A percentile compares a stretch with the other conserved stretches of the same genome.
Conservation (phyloP, 2,329 filamentous ascomycete genomes). For the Xylaria sp. region DNA sequence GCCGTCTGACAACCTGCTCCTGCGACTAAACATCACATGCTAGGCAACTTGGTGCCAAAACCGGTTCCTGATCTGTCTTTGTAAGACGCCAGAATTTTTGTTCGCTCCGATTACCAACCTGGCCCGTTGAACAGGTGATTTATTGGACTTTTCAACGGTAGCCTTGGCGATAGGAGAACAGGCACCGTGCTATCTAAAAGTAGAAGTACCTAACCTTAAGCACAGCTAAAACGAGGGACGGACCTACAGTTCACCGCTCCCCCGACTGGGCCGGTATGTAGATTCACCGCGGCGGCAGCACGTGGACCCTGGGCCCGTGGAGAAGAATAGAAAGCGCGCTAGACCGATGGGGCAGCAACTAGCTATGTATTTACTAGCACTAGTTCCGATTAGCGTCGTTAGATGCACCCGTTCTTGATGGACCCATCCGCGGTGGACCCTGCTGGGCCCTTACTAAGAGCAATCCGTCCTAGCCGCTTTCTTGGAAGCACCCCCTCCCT, state of each 20-base stretch:
- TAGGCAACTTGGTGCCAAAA: background rate
- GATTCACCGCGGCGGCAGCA: conserved; percentile 24
- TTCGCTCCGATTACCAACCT: too few species aligned
- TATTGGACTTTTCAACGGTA: too few species aligned
- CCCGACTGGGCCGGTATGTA: conserved; percentile 21
- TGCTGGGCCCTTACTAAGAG: too few species aligned
- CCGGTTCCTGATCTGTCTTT: too few species aligned
- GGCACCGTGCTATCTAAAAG: background rate
- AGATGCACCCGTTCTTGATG: too few species aligned
- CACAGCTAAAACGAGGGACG: background rate
- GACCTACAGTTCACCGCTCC: conserved; percentile 20
- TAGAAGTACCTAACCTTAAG: background rate
- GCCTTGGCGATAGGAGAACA: background rate
- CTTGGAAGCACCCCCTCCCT: too few species aligned
- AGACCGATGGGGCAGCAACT: background rate
- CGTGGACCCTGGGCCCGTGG: conserved; percentile 19
- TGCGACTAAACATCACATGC: background rate
- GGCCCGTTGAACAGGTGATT: too few species aligned
- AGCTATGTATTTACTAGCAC: too few species aligned
- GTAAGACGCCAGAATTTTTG: too few species aligned
- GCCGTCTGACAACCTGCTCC: background rate
- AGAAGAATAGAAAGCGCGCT: background rate
- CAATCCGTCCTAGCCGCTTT: too few species aligned
- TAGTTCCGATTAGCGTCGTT: too few species aligned
- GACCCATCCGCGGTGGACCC: too few species aligned